phyloP scores from a whole-genome alignment of 352 stramenopile species.

The Globisporangium irregulare region DNA sequence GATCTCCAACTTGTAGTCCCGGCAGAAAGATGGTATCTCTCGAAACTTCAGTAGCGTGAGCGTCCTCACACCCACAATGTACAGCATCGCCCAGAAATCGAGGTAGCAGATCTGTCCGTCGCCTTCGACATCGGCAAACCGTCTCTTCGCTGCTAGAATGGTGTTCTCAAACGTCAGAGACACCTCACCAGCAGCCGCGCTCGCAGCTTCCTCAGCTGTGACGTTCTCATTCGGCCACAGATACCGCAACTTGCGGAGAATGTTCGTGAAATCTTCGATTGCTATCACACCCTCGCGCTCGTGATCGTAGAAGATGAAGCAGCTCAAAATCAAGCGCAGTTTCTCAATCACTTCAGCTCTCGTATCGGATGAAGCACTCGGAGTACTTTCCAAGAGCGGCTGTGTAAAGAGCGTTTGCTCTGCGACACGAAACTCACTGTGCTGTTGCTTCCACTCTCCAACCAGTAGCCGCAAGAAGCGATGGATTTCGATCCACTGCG shows the following conservation, averaged over 20 bases:
- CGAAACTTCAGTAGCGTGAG: conserved; percentile 53
- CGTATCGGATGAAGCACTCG: neutral
- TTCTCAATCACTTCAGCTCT: conserved; percentile 37
- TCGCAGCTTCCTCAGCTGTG: conserved; percentile 31
- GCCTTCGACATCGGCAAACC: conserved; percentile 50
- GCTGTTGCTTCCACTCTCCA: conserved; percentile 71
- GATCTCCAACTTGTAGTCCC: conserved; percentile 78
- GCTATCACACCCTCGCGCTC: conserved; percentile 47
- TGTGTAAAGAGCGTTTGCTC: conserved; percentile 51
- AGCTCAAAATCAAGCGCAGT: conserved; percentile 61
- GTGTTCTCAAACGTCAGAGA: conserved; percentile 54
- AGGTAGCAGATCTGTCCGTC: conserved; percentile 75
- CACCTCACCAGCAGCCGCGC: conserved; percentile 22
- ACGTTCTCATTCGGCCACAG: conserved; percentile 56
- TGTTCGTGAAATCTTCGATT: conserved; percentile 45
- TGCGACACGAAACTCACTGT: conserved; percentile 41
- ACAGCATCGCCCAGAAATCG: conserved; percentile 84
- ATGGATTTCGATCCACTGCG: conserved; percentile 62
- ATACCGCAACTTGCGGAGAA: conserved; percentile 57
- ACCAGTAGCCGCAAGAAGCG: conserved; percentile 61
- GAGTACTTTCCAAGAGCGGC: conserved; percentile 14
- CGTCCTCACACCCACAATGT: conserved; percentile 64
- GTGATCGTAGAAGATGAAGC: conserved; percentile 73
- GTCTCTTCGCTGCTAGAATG: conserved; percentile 35
- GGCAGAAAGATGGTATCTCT: conserved; percentile 70